Evolutionary conservation across 306 rosid genomes (phyloP), one percentile per base, ranked within the genome.

Genomic region (Ceratonia siliqua): DNA sequence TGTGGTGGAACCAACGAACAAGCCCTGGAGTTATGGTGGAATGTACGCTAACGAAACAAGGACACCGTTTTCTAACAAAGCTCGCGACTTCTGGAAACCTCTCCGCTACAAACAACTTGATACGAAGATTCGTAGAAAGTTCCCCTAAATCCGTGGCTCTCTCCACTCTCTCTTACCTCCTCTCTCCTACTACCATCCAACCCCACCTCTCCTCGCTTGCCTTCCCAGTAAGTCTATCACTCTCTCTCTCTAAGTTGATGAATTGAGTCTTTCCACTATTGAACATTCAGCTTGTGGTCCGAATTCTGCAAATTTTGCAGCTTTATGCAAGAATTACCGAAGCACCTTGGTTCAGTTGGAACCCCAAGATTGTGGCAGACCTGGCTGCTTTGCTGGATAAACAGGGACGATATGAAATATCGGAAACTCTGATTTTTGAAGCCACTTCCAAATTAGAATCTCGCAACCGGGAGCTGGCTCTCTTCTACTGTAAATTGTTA

Each of bases 331-430:
- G 80, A 82, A 89, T 89, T 63, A 74, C 57, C 33, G 75, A 89
- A 80, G 81, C 88, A 0, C 68, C 91, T 10, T 93, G 98, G 98
- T 91, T 89, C 81, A 46, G 62, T 33, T 88, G 90, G 88, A 93
- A 85, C 71, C 82, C 94, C 39, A 84, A 84, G 76, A 79, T 88
- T 52, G 88, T 85, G 0, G 97, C 96, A 3, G 78, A 84, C 10
- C 82, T 93, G 10, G 90, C 81, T 11, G 89, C 96, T 0, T 79
- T 83, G 71, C 92, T 93, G 6, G 91, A 88, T 72, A 59, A 82
- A 62, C 83, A 82, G 28, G 97, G 88, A 54, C 78, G 10, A 15
- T 50, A 45, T 59, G 21, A 45, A 18, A 70, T 84, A 35, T 76
- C 89, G 0, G 77, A 91, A 73, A 32, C 78, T 11, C 81, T 89